Evolutionary conservation across 148 eudicot species (phyloP).

Genomic region (Rhododendron vialii): DNA sequence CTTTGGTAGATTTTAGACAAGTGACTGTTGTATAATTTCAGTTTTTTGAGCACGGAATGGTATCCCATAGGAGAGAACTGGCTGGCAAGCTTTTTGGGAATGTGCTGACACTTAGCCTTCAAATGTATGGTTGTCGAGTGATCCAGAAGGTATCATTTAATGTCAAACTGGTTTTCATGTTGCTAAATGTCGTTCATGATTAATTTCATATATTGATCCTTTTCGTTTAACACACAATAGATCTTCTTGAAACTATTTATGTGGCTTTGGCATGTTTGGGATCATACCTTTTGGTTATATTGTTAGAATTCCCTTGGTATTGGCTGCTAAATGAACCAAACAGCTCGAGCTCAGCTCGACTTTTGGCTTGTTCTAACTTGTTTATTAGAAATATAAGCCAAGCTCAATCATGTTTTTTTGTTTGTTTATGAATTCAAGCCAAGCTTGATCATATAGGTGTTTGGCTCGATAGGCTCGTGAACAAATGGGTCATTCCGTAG

Average conservation of each 20-base stretch:
- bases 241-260: background rate
- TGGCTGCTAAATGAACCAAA: no score
- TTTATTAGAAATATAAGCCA: no score
- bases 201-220: background rate
- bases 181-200: background rate
- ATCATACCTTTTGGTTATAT: background rate
- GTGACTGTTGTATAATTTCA: constrained; percentile 17
- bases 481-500: no score
- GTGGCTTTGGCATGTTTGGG: background rate
- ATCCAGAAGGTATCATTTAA: constrained; percentile 70
- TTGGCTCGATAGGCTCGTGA: no score
- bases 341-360: no score
- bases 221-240: background rate
- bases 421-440: no score
- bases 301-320: background rate
- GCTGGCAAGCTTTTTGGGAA: constrained; percentile 75
- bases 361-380: no score
- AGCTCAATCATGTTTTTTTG: no score
- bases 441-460: no score
- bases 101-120: constrained; percentile 82
- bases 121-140: constrained; percentile 98
- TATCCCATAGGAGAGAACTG: constrained; percentile 64
- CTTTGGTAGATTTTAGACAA: background rate
- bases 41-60: constrained; percentile 91
- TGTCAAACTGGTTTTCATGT: background rate